phyloP scores from a whole-genome alignment of 2,329 filamentous ascomycete species.

The Paecilomyces variotii region DNA sequence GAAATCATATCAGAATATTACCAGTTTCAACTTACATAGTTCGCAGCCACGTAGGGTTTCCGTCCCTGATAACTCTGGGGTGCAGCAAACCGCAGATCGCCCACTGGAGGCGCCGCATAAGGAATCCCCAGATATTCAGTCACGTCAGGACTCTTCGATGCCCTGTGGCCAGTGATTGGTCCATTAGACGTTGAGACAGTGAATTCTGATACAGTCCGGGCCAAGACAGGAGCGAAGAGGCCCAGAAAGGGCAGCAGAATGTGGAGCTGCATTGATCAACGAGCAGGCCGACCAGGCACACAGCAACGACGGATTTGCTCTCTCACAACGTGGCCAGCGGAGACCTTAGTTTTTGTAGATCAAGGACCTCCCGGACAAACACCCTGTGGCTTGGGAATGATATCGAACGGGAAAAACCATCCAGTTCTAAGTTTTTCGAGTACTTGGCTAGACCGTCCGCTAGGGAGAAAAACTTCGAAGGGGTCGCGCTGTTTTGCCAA shows the following conservation, averaged over 20 bases:
- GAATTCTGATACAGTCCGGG: background rate
- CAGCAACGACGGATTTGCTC: background rate
- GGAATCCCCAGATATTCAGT: conserved; percentile 22
- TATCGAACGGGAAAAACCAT: background rate
- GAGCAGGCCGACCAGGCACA: background rate
- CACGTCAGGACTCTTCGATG: conserved; percentile 8
- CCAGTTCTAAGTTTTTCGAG: background rate
- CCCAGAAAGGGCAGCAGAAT: background rate
- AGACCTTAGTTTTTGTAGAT: background rate
- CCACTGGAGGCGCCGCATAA: conserved; percentile 18
- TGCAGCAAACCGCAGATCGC: conserved; percentile 18
- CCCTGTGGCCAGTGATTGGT: conserved; percentile 13
- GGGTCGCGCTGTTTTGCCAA: background rate
- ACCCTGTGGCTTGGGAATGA: background rate
- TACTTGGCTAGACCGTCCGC: background rate
- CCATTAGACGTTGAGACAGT: conserved; percentile 16
- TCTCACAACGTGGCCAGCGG: too few relatives aligned
- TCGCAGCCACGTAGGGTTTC: conserved; percentile 6
- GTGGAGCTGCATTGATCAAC: background rate
- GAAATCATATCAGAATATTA: background rate
- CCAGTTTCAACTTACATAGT: conserved; percentile 7
- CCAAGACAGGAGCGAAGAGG: background rate
- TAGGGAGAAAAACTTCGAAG: background rate
- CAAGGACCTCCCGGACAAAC: background rate
- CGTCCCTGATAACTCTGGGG: conserved; percentile 12